These are phyloP conservation scores for Pseudopyricularia cyperi DNA, from an alignment of 2,329 filamentous ascomycete species.

Conservation along the genomic window DNA sequence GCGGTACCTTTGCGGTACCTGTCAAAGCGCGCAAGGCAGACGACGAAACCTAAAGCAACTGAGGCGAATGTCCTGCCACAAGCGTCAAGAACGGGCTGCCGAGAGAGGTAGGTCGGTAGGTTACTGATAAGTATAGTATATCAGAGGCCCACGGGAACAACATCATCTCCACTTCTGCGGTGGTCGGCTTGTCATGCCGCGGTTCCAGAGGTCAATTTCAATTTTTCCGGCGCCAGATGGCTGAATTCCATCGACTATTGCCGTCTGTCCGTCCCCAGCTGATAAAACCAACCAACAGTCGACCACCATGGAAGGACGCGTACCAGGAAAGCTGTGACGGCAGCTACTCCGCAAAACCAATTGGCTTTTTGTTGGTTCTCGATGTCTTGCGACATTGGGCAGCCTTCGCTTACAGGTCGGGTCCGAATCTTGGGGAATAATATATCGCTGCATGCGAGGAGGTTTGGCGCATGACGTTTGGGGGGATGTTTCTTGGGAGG, in stretches of 20 bases:
- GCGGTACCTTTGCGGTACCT: too few relatives aligned
- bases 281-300: neutral
- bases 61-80: too few relatives aligned
- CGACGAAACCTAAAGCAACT: too few relatives aligned
- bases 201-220: neutral
- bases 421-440: neutral
- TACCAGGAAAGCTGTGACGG: neutral
- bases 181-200: neutral
- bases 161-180: neutral
- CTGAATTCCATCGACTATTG: neutral
- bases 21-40: too few relatives aligned
- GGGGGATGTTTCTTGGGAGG: neutral
- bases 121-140: too few relatives aligned
- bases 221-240: neutral
- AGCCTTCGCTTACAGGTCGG: neutral
- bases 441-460: neutral
- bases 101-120: too few relatives aligned
- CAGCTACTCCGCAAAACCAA: neutral
- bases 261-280: neutral
- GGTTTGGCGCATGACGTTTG: neutral
- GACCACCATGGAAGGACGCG: neutral
- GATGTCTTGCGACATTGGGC: neutral
- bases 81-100: too few relatives aligned
- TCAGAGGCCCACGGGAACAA: too few relatives aligned
- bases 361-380: neutral